phyloP scores from a whole-genome alignment of 805 yeast genomes.

The Hagleromyces aurorensis region DNA sequence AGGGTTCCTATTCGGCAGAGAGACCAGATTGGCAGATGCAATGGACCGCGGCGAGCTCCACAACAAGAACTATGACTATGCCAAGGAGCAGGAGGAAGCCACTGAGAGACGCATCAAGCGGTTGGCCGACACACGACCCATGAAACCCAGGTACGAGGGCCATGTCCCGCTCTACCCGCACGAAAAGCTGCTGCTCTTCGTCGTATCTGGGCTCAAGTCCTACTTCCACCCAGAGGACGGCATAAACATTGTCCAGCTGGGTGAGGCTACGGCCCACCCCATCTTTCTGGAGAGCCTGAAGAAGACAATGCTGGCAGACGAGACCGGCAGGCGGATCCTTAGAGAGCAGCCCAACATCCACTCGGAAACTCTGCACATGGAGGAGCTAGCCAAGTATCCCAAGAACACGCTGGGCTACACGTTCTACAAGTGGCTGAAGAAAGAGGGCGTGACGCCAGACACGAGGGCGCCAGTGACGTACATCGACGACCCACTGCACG shows the following conservation, averaged over 20 bases:
- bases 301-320: slow-evolving; percentile 65
- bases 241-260: slow-evolving; percentile 70
- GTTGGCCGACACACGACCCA: slow-evolving; percentile 23
- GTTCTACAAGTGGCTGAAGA: slow-evolving; percentile 74
- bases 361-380: slow-evolving; percentile 57
- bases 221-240: slow-evolving; percentile 69
- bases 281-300: slow-evolving; percentile 55
- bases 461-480: slow-evolving; percentile 82
- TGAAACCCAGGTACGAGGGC: slow-evolving; percentile 49
- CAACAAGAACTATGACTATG: slow-evolving; percentile 26
- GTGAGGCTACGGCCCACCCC: slow-evolving; percentile 82
- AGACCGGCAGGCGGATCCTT: slow-evolving; percentile 68
- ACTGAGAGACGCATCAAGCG: slow-evolving; percentile 23
- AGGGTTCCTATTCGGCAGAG: slow-evolving; percentile 31
- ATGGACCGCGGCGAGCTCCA: slow-evolving; percentile 37
- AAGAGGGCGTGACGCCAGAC: slow-evolving; percentile 89
- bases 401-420: slow-evolving; percentile 66
- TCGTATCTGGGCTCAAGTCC: slow-evolving; percentile 73
- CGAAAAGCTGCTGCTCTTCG: slow-evolving; percentile 59
- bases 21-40: slow-evolving; percentile 49
- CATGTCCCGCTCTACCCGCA: slow-evolving; percentile 64
- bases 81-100: slow-evolving; percentile 32
- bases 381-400: slow-evolving; percentile 51
- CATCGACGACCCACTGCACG: slow-evolving; percentile 83
- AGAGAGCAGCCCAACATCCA: slow-evolving; percentile 80